Base-by-base conservation (phyloP, 2,329 filamentous ascomycete species). In the Alternaria sp. region DNA sequence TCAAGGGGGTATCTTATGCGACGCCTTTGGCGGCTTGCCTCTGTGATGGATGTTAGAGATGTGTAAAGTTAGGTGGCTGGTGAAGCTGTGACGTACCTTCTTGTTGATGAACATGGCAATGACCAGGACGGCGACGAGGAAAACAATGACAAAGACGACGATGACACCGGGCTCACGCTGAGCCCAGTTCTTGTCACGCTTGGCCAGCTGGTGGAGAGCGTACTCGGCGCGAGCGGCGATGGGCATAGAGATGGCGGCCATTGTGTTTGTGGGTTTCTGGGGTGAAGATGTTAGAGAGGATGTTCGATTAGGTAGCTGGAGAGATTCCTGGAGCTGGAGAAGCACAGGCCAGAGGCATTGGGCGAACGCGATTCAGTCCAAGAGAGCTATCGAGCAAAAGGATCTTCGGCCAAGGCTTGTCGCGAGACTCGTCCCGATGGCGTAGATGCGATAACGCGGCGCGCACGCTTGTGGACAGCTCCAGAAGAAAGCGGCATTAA, bases 101-200 rank as follows among this genome's bases (percentile, higher is more conserved):
- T 83, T 81, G 65, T 82, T 81, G 63, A 85, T 69, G 72, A 85
- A 83, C 41, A 89, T 80, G 51, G 72, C 68, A 57, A 84, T 64
- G 50, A 90, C 73, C 27, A 86, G 83, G 62, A 84, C 57, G 40
- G 63, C 81, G 66, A 90, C 84, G 62, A 87, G 69, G 71, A 85
- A 85, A 75, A 89, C 81, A 68, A 90, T 86, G 76, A 80, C 82
- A 78, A 90, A 87, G 58, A 90, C 87, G 65, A 89, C 80, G 52
- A 90, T 82, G 64, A 89, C 86, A 76, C 87, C 87, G 45, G 85
- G 82, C 71, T 90, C 85, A 32, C 78, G 70, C 62, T 77, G 68
- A 25, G 87, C 86, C 85, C 85, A 90, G 81, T 88, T 86, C 58
- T 74, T 72, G 78, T 61, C 28, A 32, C 87, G 84, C 81, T 84